These are phyloP conservation scores for Castanopsis chinensis DNA, from an alignment of 306 rosid species.

Conservation along the genomic window DNA sequence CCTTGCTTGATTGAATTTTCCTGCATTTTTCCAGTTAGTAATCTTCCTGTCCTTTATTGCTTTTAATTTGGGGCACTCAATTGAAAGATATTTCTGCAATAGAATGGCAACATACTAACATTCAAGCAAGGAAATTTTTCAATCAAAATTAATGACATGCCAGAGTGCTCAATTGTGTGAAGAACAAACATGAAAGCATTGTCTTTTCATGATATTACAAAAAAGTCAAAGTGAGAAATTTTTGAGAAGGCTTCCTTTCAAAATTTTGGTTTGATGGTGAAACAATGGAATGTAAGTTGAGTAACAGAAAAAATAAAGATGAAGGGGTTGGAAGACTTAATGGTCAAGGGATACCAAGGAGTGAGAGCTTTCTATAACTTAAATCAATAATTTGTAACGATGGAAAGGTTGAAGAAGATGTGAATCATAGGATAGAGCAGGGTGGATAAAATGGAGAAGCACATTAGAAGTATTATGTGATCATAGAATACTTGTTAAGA, in stretches of 20 bases:
- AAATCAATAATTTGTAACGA: too few relatives aligned
- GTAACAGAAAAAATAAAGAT: too few relatives aligned
- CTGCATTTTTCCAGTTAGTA: neutral
- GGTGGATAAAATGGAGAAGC: too few relatives aligned
- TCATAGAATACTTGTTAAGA: too few relatives aligned
- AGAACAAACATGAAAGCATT: neutral
- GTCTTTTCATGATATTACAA: neutral
- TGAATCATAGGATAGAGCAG: too few relatives aligned
- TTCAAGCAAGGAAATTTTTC: neutral
- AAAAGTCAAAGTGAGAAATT: too few relatives aligned
- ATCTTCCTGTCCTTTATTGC: neutral
- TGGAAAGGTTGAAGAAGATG: too few relatives aligned
- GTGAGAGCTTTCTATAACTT: too few relatives aligned
- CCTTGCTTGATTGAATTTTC: neutral
- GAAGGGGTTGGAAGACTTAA: too few relatives aligned
- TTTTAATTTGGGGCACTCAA: neutral
- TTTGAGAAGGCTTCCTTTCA: neutral
- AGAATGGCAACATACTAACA: neutral
- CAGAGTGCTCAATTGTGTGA: neutral
- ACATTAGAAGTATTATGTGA: too few relatives aligned
- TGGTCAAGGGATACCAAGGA: too few relatives aligned
- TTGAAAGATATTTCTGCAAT: neutral
- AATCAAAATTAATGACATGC: neutral
- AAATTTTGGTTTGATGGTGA: neutral
- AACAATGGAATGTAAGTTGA: too few relatives aligned